Evolutionary conservation across 495 filamentous ascomycete species (phyloP), one percentile per base, ranked within the genome.

Genomic region (Friedmanniomyces simplex): DNA sequence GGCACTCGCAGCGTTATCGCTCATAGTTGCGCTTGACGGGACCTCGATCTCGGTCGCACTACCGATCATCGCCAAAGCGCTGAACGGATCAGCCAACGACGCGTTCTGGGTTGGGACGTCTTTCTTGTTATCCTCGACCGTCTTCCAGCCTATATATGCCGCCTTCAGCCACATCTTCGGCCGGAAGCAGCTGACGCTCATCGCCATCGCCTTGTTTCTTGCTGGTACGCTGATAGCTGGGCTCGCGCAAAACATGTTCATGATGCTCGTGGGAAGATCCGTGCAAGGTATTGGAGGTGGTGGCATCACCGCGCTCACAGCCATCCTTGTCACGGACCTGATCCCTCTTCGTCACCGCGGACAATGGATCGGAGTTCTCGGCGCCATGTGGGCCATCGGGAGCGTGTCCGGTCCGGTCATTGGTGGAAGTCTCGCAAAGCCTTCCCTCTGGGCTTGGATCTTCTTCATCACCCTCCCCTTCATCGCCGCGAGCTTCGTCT

Each of bases 241-340:
- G 5, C 30, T 39, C 1, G 77, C 84, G 0, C 72, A 77, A 51
- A 77, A 77, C 61, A 81, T 89, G 48, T 73, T 73, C 7, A 65
- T 79, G 22, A 72, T 90, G 36, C 74, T 89, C 21, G 71, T 82
- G 42, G 84, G 85, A 7, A 77, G 86, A 21, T 72, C 77, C 2
- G 70, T 89, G 14, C 86, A 89, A 53, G 86, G 86, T 20, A 71
- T 86, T n/a, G 86, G 86, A 22, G 84, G 83, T 20, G 86, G 86
- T 21, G 86, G 85, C 0, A 75, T 86, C 12, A 75, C 82, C 42
- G 74, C 74, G 8, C 67, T 88, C 34, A 81, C 79, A 1, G 79
- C 85, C 61, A 78, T 88, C 46, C 63, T 88, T 1, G 74, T 91
- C 55, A 79, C 83, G 0, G 84, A 88, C 59, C 68, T 86, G 3